These are phyloP conservation scores for Colletotrichum salicis DNA, from an alignment of 2,329 filamentous ascomycete genomes.

Conservation along the genomic window DNA sequence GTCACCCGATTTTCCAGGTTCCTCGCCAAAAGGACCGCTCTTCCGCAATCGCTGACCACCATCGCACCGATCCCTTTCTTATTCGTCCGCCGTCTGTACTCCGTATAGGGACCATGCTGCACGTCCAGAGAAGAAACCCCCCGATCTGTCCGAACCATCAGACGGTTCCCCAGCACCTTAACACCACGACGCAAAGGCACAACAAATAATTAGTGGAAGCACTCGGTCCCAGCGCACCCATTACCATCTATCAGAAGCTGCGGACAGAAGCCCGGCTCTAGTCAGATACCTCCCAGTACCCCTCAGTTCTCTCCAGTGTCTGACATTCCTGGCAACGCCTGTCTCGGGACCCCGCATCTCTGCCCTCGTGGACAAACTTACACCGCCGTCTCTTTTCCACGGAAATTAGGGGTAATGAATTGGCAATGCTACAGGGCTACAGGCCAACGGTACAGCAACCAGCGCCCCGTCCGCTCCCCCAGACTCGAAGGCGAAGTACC, in stretches of 20 bases:
- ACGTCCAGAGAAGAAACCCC: background rate
- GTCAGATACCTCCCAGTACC: conserved; percentile 11
- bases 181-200: background rate
- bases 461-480: background rate
- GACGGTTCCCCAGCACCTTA: background rate
- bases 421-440: background rate
- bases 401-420: background rate
- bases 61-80: background rate
- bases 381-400: background rate
- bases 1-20: conserved; percentile 3
- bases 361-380: conserved; percentile 8
- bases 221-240: background rate
- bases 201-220: background rate
- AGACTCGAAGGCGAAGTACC: background rate
- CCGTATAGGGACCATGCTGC: background rate
- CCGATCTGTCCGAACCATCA: conserved; percentile 13
- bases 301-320: conserved; percentile 6
- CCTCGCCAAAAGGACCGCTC: background rate
- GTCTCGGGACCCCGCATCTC: conserved; percentile 26
- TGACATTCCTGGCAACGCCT: background rate
- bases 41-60: background rate
- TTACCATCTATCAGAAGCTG: background rate
- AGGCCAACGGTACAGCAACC: background rate
- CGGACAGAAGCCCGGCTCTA: background rate
- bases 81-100: background rate